Evolutionary conservation across 1,284 basidiomycete genomes (phyloP).

Genomic region (Ustilago nuda): DNA sequence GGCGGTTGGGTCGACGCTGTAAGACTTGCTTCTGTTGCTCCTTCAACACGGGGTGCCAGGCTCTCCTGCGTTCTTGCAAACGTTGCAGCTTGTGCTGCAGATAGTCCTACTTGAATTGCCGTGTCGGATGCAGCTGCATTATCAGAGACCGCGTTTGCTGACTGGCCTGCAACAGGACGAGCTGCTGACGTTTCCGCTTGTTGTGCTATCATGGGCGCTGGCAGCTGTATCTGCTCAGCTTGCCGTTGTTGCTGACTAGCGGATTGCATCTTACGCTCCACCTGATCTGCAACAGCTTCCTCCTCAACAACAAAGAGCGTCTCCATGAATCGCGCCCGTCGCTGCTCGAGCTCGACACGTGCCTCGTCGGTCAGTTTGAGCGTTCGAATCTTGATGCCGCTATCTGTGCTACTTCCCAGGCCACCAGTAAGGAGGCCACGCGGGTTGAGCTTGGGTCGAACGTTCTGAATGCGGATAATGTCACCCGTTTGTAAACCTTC

Average conservation of each 20-base stretch:
- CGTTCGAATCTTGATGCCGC: slow-evolving; percentile 49
- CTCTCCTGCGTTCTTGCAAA: neutral
- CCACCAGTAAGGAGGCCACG: slow-evolving; percentile 52
- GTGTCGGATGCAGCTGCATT: neutral
- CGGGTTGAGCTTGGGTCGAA: slow-evolving; percentile 49
- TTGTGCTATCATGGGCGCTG: neutral
- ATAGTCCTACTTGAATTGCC: neutral
- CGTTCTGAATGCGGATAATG: slow-evolving; percentile 57
- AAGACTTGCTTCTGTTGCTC: slow-evolving; percentile 16
- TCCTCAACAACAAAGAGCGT: slow-evolving; percentile 25
- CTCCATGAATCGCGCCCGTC: slow-evolving; percentile 29
- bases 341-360: slow-evolving; percentile 30
- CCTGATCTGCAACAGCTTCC: slow-evolving; percentile 32
- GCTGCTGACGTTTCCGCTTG: neutral
- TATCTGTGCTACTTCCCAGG: slow-evolving; percentile 50
- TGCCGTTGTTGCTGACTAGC: slow-evolving; percentile 13
- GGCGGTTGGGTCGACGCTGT: slow-evolving; percentile 17
- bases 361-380: slow-evolving; percentile 39
- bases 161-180: neutral
- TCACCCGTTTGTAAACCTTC: slow-evolving; percentile 51
- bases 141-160: neutral
- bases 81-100: neutral
- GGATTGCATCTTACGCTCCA: slow-evolving; percentile 24
- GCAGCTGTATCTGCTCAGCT: neutral
- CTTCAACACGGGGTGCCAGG: neutral